phyloP scores from a whole-genome alignment of 2,329 filamentous ascomycete genomes.

The Bipolaris bicolor region DNA sequence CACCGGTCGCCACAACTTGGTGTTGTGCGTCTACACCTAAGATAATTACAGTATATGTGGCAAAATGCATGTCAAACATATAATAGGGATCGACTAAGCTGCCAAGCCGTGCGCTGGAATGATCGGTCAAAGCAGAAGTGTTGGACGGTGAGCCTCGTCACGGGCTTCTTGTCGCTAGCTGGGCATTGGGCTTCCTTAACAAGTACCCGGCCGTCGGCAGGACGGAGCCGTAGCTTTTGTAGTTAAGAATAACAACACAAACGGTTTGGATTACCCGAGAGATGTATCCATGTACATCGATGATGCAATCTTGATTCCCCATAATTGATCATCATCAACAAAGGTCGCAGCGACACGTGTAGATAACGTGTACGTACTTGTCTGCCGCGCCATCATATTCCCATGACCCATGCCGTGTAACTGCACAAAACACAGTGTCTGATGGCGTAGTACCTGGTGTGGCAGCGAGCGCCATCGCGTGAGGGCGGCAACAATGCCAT shows the following conservation, averaged over 20 bases:
- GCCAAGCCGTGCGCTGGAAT: background rate
- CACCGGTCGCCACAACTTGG: no score
- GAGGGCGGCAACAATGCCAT: background rate
- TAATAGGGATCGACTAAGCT: background rate
- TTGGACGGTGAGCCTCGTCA: background rate
- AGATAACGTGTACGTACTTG: background rate
- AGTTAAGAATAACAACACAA: background rate
- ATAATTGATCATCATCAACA: background rate
- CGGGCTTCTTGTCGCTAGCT: background rate
- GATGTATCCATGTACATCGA: background rate
- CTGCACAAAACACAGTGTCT: conserved; percentile 1
- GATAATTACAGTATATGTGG: background rate
- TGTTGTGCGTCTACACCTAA: background rate
- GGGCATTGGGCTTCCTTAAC: background rate
- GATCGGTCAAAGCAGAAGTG: background rate
- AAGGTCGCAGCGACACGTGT: background rate
- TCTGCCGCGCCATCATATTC: background rate
- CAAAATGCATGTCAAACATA: background rate
- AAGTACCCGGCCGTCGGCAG: background rate
- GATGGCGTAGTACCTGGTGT: conserved; percentile 5
- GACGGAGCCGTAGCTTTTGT: background rate
- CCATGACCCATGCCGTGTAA: conserved; percentile 1
- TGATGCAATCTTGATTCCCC: conserved; percentile 1
- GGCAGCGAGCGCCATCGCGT: conserved; percentile 3
- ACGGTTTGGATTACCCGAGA: background rate